Evolutionary conservation across 2,329 filamentous ascomycete species (phyloP), one percentile per base, ranked within the genome.

Genomic region (Colletotrichum sp.): DNA sequence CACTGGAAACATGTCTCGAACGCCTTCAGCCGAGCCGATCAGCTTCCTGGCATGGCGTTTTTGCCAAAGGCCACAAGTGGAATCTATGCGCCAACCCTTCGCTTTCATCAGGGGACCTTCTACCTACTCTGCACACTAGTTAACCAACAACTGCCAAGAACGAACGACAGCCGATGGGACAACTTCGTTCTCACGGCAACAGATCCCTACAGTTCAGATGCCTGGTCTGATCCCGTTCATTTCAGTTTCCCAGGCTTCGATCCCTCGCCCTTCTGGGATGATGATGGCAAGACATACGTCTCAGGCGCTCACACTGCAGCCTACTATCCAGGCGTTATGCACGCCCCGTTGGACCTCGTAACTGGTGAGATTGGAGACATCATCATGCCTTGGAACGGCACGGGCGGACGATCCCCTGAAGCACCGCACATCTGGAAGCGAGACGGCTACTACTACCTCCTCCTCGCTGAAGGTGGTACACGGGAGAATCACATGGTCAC

Each of bases 201-300:
- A 0, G 67, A 82, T 26, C 78, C 77, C 1, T 82, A 78, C 34
- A 71, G 78, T 0, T 79, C 80, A 12, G 72, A 76, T 1, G 67
- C 77, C 0, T 82, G 81, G 81, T 79, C 78, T 10, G 80, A 82
- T 34, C 80, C 81, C 0, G 78, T 82, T 0, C 78, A 77, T 1
- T 82, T 82, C 36, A 75, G 73, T 7, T 77, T 80, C 18, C 77
- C 67, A 0, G 78, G 79, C 8, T 82, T 82, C 68, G 91, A 93
- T 69, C 88, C 90, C 0, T 87, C 86, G 39, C 86, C 88, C 0
- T 90, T 91, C 78, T 92, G 90, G 88, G 88, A 92, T 66, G 86
- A 87, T 1, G 87, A 92, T 63, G 90, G 90, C 2, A 88, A 86
- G 72, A 83, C 87, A 0, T 92, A 91, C 72, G 86, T 90, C 5